Evolutionary conservation across 2,329 filamentous ascomycete species (phyloP), one percentile per base, ranked within the genome.

Genomic region (Diaporthe batatas): DNA sequence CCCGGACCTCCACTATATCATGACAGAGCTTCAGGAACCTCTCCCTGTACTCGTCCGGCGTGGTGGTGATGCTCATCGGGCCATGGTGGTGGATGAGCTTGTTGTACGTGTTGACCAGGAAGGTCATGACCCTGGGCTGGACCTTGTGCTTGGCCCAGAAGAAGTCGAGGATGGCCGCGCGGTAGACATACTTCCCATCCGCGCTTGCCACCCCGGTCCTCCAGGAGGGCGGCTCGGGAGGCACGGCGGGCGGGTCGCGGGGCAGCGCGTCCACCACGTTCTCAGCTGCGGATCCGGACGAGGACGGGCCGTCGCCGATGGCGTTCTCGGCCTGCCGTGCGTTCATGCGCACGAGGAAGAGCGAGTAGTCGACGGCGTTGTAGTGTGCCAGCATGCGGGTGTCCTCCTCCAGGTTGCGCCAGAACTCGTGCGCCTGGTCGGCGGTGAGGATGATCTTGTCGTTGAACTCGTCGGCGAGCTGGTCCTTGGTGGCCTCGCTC

Each of bases 121-220:
- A 86, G 0, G 92, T 93, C 87, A 94, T 88, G 1, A 89, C 84
- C 79, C 87, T 89, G 0, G 93, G 90, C 70, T 90, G 91, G 0
- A 91, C 77, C 76, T 91, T 92, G 80, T 94, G 91, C 81, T 92
- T 93, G 0, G 91, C 89, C 92, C 92, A 94, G 83, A 94, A 94
- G 82, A 95, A 94, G 80, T 94, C 93, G 44, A 94, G 83, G 18
- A 94, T 81, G 0, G 91, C 87, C 4, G 88, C 91, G 3, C 92
- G 87, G 77, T 93, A 94, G 16, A 91, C 83, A 85, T 91, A 92
- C 76, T 89, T 89, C 0, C 89, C 89, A 77, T 93, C 90, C 0
- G 86, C 83, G 12, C 91, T 92, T 0, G 81, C 76, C 0, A 94
- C 77, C 0, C 92, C 92, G 0, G 84, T 87, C 14, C 92, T 85